Base-by-base conservation (phyloP, 2,329 filamentous ascomycete genomes). In the Colletotrichum liriopes region DNA sequence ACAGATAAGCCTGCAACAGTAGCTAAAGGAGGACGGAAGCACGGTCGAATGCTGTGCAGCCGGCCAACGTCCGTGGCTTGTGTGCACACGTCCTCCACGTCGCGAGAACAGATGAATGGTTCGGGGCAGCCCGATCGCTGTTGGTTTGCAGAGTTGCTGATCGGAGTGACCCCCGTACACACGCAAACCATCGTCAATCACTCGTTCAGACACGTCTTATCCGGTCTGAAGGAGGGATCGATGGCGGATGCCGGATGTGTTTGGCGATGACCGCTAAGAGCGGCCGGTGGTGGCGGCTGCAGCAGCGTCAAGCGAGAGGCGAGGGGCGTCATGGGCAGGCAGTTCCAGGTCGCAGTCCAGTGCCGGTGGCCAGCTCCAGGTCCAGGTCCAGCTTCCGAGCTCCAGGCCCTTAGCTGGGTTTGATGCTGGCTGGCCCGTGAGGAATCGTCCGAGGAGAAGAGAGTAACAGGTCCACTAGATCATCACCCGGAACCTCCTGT, bases 231-330 rank as follows among this genome's bases (percentile, higher is more conserved):
- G 16, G 49, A 64, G 39, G 26, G 23, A 54, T 72, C 45, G 32
- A 59, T 63, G 51, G 65, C 23, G 35, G 45, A 59, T 63, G 58
- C 51, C 65, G 58, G 69, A 51, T 29, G 39, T 29, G 41, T 18
- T 32, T 65, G 65, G 59, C 35, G 45, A 65, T 35, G 65, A 54
- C 43, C 65, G 65, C 69, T 68, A 72, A 29, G 62, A 43, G 29
- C 5, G 68, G 26, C 65, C 65, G 65, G 68, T 39, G 69, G 70
- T 70, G 70, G 70, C 70, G 70, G 70, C 66, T 70, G 70, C 70
- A 72, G 70, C 65, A 72, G 70, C 65, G 70, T 60, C 29, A 69
- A 43, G 58, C 58, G 58, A 58, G 69, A 68, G 65, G 65, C 65
- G 55, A 58, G 56, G 51, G 56, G 52, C 56, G 54, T 49, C 41